phyloP scores from a whole-genome alignment of 2,329 filamentous ascomycete genomes.

The Xylaria sp. region DNA sequence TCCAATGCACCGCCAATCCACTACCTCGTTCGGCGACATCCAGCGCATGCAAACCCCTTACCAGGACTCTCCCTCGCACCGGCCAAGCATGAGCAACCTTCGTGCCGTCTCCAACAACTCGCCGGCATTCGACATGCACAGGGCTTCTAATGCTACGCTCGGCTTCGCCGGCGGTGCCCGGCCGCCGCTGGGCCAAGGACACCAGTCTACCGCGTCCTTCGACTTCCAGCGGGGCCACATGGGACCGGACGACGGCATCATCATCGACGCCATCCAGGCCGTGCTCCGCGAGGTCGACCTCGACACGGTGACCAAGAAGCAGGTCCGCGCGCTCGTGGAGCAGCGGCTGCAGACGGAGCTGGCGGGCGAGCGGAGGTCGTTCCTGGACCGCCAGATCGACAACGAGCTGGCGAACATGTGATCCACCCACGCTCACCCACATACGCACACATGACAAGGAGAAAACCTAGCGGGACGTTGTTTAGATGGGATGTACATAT shows the following conservation, averaged over 20 bases:
- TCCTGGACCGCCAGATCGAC: constrained; percentile 93
- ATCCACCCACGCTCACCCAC: no score
- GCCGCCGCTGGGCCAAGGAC: constrained; percentile 49
- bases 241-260: constrained; percentile 77
- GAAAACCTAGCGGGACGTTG: constrained; percentile 2
- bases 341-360: constrained; percentile 91
- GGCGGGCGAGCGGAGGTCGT: constrained; percentile 80
- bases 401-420: constrained; percentile 92
- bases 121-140: constrained; percentile 44
- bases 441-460: background rate
- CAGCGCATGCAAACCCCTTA: constrained; percentile 59
- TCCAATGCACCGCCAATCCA: constrained; percentile 67
- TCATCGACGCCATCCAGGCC: constrained; percentile 80
- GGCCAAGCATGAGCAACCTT: constrained; percentile 65
- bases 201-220: constrained; percentile 57
- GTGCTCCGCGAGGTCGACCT: constrained; percentile 88
- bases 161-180: constrained; percentile 53
- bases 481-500: constrained; percentile 21
- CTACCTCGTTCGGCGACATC: constrained; percentile 66
- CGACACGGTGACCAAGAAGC: constrained; percentile 98
- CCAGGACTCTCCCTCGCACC: constrained; percentile 55
- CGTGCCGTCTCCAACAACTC: constrained; percentile 53
- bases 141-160: constrained; percentile 50
- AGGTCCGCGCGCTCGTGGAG: constrained; percentile 87
- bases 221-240: constrained; percentile 60